These are phyloP conservation scores for Cornus suecica DNA, from an alignment of 148 eudicot genomes.

Conservation along the genomic window DNA sequence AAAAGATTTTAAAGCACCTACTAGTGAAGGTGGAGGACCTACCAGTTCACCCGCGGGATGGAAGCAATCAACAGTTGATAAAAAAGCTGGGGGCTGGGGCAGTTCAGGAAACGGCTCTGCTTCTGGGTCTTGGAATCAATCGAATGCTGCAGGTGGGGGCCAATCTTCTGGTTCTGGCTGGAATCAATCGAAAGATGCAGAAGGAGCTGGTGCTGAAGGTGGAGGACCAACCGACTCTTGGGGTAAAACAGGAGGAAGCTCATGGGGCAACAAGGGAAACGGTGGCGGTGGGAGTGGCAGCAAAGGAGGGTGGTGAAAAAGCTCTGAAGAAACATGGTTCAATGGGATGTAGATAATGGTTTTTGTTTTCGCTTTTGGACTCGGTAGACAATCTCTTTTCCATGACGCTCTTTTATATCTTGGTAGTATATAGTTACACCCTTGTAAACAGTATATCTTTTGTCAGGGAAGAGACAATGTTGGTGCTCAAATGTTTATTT, in stretches of 20 bases:
- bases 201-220: conserved; percentile 5
- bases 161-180: conserved; percentile 2
- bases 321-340: neutral
- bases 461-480: neutral
- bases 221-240: conserved; percentile 11
- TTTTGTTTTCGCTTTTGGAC: neutral
- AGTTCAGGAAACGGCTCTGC: conserved; percentile 7
- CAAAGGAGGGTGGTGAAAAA: conserved; percentile 14
- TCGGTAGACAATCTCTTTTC: neutral
- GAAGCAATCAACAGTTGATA: too few species aligned
- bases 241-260: conserved; percentile 12
- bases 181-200: neutral
- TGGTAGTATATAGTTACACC: neutral
- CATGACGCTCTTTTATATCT: neutral
- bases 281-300: conserved; percentile 12
- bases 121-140: conserved; percentile 2
- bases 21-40: neutral
- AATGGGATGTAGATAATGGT: neutral
- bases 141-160: conserved; percentile 8
- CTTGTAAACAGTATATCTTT: neutral
- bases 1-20: neutral
- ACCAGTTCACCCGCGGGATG: neutral
- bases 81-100: too few species aligned
- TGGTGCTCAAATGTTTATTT: too few species aligned
- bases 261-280: conserved; percentile 7